phyloP scores from a whole-genome alignment of 208 protist genomes.

The Leishmania gerbilli region DNA sequence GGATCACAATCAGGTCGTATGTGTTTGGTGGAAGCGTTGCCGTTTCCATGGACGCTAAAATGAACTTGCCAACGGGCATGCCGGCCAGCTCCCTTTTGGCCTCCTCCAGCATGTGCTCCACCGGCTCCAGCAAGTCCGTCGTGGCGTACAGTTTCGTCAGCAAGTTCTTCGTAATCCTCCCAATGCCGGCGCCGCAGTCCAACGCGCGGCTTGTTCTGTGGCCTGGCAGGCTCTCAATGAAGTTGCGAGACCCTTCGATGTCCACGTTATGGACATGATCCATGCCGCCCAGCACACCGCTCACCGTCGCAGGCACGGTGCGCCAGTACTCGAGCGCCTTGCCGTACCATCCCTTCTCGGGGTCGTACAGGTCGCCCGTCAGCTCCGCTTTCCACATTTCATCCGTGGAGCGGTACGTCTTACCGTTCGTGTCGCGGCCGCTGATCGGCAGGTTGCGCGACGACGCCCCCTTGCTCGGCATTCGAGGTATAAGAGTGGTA shows the following conservation, averaged over 20 bases:
- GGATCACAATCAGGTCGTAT: conserved; percentile 93
- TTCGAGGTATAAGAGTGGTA: conserved; percentile 5
- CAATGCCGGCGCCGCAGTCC: conserved; percentile 92
- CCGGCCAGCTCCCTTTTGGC: conserved; percentile 83
- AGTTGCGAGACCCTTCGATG: conserved; percentile 57
- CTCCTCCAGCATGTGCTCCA: conserved; percentile 84
- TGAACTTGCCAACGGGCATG: conserved; percentile 72
- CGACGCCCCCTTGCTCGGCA: conserved; percentile 14
- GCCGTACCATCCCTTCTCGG: conserved; percentile 84
- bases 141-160: conserved; percentile 65
- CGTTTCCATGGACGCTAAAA: conserved; percentile 83
- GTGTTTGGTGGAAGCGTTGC: conserved; percentile 50
- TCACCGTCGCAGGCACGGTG: conserved; percentile 81
- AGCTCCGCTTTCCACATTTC: conserved; percentile 80
- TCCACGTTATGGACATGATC: conserved; percentile 77
- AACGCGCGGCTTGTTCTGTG: conserved; percentile 70
- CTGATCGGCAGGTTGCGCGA: conserved; percentile 32
- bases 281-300: conserved; percentile 92
- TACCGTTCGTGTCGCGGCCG: conserved; percentile 70
- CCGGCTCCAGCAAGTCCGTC: conserved; percentile 89
- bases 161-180: conserved; percentile 84
- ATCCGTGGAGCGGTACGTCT: conserved; percentile 53
- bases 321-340: conserved; percentile 90
- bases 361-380: conserved; percentile 72
- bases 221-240: conserved; percentile 67